Base-by-base conservation (phyloP, 352 stramenopile species). In the Pythium brassicae region DNA sequence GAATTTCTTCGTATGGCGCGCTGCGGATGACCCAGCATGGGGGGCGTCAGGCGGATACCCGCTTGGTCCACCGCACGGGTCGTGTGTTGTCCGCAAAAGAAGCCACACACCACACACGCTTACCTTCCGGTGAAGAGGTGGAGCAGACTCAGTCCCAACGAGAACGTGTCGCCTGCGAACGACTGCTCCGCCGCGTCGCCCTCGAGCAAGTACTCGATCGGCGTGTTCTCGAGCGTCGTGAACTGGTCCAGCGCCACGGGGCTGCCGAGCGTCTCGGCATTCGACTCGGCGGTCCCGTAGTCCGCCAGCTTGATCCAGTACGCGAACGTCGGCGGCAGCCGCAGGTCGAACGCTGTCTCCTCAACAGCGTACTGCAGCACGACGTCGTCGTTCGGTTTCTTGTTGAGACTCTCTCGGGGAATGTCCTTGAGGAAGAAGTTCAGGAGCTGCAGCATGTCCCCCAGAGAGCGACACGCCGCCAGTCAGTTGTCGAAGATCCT, bases 171-270 rank as follows among this genome's bases (percentile, higher is more conserved):
- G 46, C 94, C 80, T 15, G 90, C 89, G 67, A 96, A 97, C 3
- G 84, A 96, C 65, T 96, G 95, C 50, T 72, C 53, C 6, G 95
- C 91, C 6, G 69, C 68, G 62, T 98, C 88, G 29, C 97, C 97
- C 44, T 96, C 69, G 34, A 99, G 76, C 10, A 99, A 68, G 50
- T 97, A 98, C 45, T 99, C 97, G 22, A 97, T 78, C 2, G 97
- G 93, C 15, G 94, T 94, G 66, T 99, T 99, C 68, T 99, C 97
- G 19, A 99, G 71, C 19, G 97, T 99, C 27, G 97, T 98, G 63
- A 99, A 99, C 52, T 94, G 96, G 37, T 95, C 92, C 42, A 98
- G 75, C 5, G 80, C 95, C 4, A 99, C 88, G 1, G 86, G 87
- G 52, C 92, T 78, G n/a, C 88, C 93, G 47, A 98, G 74, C 25